These are phyloP conservation scores for Hirsutella thompsonii DNA, from an alignment of 2,329 filamentous ascomycete species.

Conservation along the genomic window DNA sequence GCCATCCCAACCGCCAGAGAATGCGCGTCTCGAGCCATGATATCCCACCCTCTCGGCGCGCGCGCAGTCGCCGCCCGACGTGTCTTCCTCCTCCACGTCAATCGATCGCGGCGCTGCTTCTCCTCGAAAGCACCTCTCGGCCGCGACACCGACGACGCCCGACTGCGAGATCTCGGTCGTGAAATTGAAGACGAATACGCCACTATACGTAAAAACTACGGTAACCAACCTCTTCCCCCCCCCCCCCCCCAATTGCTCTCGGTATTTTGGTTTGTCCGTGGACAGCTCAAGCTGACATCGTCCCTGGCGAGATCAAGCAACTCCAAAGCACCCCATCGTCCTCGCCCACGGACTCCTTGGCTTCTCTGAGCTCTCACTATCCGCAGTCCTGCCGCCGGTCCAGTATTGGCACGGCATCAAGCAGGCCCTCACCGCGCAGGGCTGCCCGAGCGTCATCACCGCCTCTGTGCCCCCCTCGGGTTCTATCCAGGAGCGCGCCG, in stretches of 20 bases:
- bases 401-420: conserved; percentile 55
- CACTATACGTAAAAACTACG: conserved; percentile 28
- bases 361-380: conserved; percentile 43
- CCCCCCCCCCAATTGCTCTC: background rate
- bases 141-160: conserved; percentile 3
- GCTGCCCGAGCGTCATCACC: conserved; percentile 39
- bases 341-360: conserved; percentile 54
- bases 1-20: too few relatives aligned
- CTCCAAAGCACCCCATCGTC: conserved; percentile 48
- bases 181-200: conserved; percentile 35
- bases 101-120: background rate
- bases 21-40: too few relatives aligned
- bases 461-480: conserved; percentile 48
- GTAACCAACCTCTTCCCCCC: too few relatives aligned
- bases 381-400: conserved; percentile 38
- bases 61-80: background rate
- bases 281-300: background rate
- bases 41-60: too few relatives aligned
- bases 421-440: conserved; percentile 40
- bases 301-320: conserved; percentile 20
- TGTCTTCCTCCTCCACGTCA: background rate
- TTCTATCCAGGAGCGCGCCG: conserved; percentile 47
- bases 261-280: background rate
- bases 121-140: too few relatives aligned
- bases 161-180: conserved; percentile 1